phyloP scores from a whole-genome alignment of 371 early-diverging fungal genomes.

The Mucor irregularis region DNA sequence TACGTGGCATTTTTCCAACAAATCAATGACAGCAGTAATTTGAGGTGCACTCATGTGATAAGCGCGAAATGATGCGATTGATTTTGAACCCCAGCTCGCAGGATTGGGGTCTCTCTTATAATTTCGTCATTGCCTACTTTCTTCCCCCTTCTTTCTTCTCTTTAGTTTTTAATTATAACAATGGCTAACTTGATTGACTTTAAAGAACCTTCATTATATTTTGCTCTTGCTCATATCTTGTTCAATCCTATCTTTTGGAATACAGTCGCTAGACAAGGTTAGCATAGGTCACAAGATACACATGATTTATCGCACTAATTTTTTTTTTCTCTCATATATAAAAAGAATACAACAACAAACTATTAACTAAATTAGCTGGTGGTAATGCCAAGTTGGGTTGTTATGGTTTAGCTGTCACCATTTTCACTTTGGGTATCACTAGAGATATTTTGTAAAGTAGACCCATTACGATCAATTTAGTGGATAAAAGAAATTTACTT shows the following conservation, averaged over 20 bases:
- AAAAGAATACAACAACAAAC: slow-evolving; percentile 73
- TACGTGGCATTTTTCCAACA: slow-evolving; percentile 23
- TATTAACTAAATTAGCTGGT: slow-evolving; percentile 72
- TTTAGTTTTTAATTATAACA: slow-evolving; percentile 1
- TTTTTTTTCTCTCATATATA: background rate
- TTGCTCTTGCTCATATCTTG: slow-evolving; percentile 67
- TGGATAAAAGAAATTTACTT: background rate
- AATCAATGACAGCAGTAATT: slow-evolving; percentile 7
- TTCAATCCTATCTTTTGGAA: slow-evolving; percentile 95
- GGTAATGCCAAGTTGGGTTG: slow-evolving; percentile 73
- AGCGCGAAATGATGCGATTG: slow-evolving; percentile 3
- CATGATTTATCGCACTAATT: background rate
- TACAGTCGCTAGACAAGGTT: slow-evolving; percentile 80
- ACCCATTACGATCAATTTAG: background rate
- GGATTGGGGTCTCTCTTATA: slow-evolving; percentile 8
- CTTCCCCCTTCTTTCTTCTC: background rate
- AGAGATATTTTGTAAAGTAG: slow-evolving; percentile 78
- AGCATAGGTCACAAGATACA: background rate
- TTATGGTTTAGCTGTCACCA: slow-evolving; percentile 78
- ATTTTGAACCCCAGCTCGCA: slow-evolving; percentile 13
- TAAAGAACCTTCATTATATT: slow-evolving; percentile 65
- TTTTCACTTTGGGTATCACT: slow-evolving; percentile 79
- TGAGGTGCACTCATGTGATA: too few relatives aligned
- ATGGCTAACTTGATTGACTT: slow-evolving; percentile 54
- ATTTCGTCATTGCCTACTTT: background rate